Evolutionary conservation across 2,329 filamentous ascomycete genomes (phyloP), one percentile per base, ranked within the genome.

Genomic region (Fusarium sp.): DNA sequence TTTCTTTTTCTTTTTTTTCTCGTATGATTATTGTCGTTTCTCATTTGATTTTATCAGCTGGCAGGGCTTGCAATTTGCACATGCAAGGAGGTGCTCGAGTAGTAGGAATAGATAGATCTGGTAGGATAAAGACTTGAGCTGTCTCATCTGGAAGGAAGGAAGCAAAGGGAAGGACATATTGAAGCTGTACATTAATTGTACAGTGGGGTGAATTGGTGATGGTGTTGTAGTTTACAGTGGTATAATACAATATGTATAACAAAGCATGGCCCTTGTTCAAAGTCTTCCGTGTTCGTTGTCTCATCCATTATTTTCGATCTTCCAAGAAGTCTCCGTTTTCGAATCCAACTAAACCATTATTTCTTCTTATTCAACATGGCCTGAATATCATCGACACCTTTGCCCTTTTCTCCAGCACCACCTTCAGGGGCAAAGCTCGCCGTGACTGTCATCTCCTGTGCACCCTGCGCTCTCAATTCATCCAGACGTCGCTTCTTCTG

Each of bases 401-500:
- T 77, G 22, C 76, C 76, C 68, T 75, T 78, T 58, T 72, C 75
- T 8, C 55, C 74, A 2, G 64, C 76, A 11, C 75, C 78, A 4
- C 78, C 78, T 51, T 78, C 78, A 0, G 78, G 76, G 27, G 79
- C 78, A 71, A 83, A 83, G 32, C 74, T 76, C 3, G 79, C 77
- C 41, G 76, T 77, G 9, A 83, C 80, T 16, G 80, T 79, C 78
- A 93, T 85, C 80, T 87, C 85, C 69, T 86, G 84, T 15, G 92
- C 93, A 69, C 92, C 92, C 79, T 95, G 91, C 48, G 85, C 86
- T 78, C 91, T 86, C 74, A 97, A 87, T 78, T 89, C 88, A 75
- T 92, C 91, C 70, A 97, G 84, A 25, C 93, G 92, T 81, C 90
- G 85, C 77, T 92, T 91, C 81, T 95, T 94, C 75, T 97, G 92